These are phyloP conservation scores for Hyaloscypha variabilis DNA, from an alignment of 495 filamentous ascomycete species.

Conservation along the genomic window DNA sequence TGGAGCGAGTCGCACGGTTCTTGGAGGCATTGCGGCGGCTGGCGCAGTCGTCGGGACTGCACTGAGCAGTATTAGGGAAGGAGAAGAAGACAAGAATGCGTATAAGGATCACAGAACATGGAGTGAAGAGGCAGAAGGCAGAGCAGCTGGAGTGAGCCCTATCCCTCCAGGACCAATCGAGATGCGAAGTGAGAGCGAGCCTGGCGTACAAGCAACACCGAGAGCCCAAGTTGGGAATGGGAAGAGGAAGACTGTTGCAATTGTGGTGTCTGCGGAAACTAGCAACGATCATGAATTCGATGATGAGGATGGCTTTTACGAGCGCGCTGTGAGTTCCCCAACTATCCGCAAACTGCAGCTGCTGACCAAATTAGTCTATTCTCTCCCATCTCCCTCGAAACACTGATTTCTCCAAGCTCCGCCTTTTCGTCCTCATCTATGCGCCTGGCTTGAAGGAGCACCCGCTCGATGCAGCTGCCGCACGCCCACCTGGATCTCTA, in stretches of 20 bases:
- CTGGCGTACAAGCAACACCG: slow-evolving; percentile 23
- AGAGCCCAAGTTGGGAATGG: slow-evolving; percentile 37
- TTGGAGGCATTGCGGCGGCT: slow-evolving; percentile 81
- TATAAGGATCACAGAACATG: slow-evolving; percentile 84
- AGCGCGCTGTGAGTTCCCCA: slow-evolving; percentile 74
- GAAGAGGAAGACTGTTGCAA: slow-evolving; percentile 74
- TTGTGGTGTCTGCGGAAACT: slow-evolving; percentile 81
- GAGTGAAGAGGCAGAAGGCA: slow-evolving; percentile 72
- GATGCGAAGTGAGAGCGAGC: slow-evolving; percentile 24
- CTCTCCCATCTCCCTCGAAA: slow-evolving; percentile 83
- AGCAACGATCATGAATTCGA: slow-evolving; percentile 60
- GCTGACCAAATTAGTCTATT: slow-evolving; percentile 64
- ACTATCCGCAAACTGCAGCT: not conserved
- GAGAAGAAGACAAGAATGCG: slow-evolving; percentile 78
- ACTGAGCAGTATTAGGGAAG: slow-evolving; percentile 83
- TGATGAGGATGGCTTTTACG: slow-evolving; percentile 63
- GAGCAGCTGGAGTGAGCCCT: slow-evolving; percentile 23
- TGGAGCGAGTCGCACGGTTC: slow-evolving; percentile 72
- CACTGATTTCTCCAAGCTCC: slow-evolving; percentile 65
- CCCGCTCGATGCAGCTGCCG: slow-evolving; percentile 49
- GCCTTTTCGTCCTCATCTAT: slow-evolving; percentile 88
- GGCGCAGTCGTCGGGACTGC: slow-evolving; percentile 76
- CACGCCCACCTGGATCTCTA: slow-evolving; percentile 61
- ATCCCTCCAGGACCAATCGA: slow-evolving; percentile 26
- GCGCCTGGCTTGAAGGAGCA: slow-evolving; percentile 75